Evolutionary conservation across 768 basidiomycete genomes (phyloP).

Genomic region (Agaricus sinodeliciosus): DNA sequence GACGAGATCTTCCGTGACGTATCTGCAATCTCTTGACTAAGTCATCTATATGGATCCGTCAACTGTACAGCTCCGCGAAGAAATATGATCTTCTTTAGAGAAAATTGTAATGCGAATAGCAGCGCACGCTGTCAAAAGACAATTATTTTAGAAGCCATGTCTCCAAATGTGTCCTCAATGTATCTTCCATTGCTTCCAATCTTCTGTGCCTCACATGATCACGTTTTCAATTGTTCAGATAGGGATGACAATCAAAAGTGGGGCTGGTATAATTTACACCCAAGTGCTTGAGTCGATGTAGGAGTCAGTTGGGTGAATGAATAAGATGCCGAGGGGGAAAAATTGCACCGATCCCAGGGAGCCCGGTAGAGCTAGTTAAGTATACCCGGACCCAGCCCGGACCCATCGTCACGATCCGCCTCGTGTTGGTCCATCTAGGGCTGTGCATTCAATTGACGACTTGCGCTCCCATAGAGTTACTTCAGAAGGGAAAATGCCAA

Average conservation of each 20-base stretch:
- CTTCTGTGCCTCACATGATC: neutral
- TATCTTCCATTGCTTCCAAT: neutral
- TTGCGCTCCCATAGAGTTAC: too few species aligned
- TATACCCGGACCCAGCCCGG: neutral
- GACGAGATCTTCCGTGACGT: slow-evolving; percentile 7
- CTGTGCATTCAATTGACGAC: neutral
- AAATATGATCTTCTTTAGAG: neutral
- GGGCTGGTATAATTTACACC: neutral
- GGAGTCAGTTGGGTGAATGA: neutral
- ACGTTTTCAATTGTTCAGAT: neutral
- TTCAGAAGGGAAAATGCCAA: too few species aligned
- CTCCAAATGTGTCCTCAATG: neutral
- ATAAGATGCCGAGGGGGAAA: neutral
- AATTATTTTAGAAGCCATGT: neutral
- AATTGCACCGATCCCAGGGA: slow-evolving; percentile 2
- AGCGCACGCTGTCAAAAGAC: neutral
- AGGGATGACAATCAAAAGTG: neutral
- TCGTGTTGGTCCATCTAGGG: neutral
- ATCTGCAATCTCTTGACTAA: neutral
- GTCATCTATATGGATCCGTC: neutral
- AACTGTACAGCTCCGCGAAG: slow-evolving; percentile 5
- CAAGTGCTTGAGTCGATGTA: neutral
- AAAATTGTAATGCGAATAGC: slow-evolving; percentile 1
- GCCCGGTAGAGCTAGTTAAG: neutral
- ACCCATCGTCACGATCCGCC: neutral